Percentiles rank a stretch among this genome's conserved stretches.
These are phyloP conservation scores for Rhizophlyctis rosea DNA, from an alignment of 192 early-diverging fungal genomes.

Conservation along the genomic window DNA sequence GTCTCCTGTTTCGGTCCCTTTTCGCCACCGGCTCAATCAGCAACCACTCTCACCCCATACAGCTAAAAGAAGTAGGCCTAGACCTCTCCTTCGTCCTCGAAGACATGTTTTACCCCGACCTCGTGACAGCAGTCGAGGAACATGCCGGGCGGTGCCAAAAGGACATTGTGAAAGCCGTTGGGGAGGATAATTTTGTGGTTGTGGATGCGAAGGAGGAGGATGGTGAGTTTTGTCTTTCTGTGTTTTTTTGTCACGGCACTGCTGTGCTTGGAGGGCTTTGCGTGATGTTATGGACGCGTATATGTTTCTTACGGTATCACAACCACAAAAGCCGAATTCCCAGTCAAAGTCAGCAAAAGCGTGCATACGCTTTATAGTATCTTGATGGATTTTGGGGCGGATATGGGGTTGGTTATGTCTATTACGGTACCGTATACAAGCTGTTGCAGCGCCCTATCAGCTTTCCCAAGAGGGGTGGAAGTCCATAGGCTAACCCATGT, in stretches of 20 bases:
- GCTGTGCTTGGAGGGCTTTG: constrained; percentile 43
- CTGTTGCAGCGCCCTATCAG: constrained; percentile 6
- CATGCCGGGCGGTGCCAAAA: constrained; percentile 65
- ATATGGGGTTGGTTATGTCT: constrained; percentile 67
- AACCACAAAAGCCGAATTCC: constrained; percentile 16
- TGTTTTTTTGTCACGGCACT: constrained; percentile 17
- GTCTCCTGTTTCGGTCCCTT: no score
- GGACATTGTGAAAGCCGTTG: constrained; percentile 60
- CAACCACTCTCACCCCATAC: background rate
- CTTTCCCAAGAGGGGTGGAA: constrained; percentile 17
- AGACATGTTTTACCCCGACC: constrained; percentile 71
- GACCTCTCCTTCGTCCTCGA: constrained; percentile 84
- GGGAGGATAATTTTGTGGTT: constrained; percentile 65
- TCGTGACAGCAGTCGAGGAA: constrained; percentile 64
- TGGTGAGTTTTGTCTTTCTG: constrained; percentile 14
- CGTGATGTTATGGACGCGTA: background rate
- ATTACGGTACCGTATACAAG: constrained; percentile 46
- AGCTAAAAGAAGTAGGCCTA: constrained; percentile 81
- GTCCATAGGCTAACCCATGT: no score
- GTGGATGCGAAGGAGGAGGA: constrained; percentile 31
- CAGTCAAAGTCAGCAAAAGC: constrained; percentile 51
- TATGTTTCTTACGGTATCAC: background rate
- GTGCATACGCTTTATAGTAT: constrained; percentile 67
- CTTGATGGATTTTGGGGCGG: constrained; percentile 68
- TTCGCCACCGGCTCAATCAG: background rate